These are phyloP conservation scores for Leonotis leonurus DNA, from an alignment of 257 asterid genomes.

Conservation along the genomic window DNA sequence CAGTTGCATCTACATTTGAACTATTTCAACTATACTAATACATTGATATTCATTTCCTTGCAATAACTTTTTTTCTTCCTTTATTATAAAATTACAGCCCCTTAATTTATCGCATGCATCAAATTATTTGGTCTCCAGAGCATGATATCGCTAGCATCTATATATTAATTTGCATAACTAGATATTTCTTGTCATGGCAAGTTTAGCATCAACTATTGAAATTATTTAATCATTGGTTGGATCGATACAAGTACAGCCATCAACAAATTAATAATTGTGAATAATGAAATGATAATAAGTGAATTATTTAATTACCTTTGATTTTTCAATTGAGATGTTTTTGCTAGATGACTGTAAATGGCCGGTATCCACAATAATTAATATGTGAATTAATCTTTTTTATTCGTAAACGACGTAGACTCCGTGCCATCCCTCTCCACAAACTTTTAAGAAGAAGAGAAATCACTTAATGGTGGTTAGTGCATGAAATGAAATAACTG, in stretches of 20 bases:
- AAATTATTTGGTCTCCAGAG: neutral
- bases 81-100: constrained; percentile 1
- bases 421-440: neutral
- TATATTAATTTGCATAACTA: neutral
- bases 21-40: neutral
- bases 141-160: constrained; percentile 1
- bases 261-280: constrained; percentile 1
- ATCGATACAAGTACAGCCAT: neutral
- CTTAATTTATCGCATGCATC: no score
- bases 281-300: neutral
- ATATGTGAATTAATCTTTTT: no score
- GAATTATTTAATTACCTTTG: neutral
- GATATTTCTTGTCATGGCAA: neutral
- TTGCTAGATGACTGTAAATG: neutral
- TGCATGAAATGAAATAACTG: constrained; percentile 14
- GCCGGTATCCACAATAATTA: neutral
- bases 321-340: neutral
- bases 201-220: neutral
- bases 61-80: neutral
- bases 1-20: neutral
- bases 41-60: neutral
- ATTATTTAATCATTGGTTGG: constrained; percentile 3
- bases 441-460: neutral
- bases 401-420: no score
- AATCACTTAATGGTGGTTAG: constrained; percentile 1